Evolutionary conservation across 2,329 filamentous ascomycete genomes (phyloP).

Genomic region (Penicillium capsulatum): DNA sequence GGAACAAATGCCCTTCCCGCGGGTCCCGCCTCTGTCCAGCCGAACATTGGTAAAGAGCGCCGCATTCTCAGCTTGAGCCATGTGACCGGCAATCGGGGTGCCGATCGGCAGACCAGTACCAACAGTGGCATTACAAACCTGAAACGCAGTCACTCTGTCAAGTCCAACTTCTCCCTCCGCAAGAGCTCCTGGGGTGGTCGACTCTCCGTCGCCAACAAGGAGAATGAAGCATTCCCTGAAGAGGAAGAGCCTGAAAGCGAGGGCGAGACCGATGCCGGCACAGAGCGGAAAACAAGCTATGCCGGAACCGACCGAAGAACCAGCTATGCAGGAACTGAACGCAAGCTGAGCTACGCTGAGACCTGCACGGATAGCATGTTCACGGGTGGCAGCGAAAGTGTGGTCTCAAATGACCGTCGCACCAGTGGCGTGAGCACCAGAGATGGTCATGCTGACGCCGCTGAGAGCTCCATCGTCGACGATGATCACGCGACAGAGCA

Average conservation of each 20-base stretch:
- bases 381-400: conserved; percentile 37
- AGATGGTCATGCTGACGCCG: conserved; percentile 21
- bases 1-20: conserved; percentile 41
- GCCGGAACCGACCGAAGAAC: conserved; percentile 29
- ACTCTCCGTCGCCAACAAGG: conserved; percentile 50
- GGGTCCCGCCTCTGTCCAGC: conserved; percentile 43
- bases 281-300: conserved; percentile 44
- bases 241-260: conserved; percentile 53
- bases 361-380: conserved; percentile 41
- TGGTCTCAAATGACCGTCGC: conserved; percentile 37
- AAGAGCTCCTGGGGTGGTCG: conserved; percentile 67
- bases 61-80: conserved; percentile 88
- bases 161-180: conserved; percentile 56
- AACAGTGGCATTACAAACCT: conserved; percentile 53
- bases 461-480: conserved; percentile 20
- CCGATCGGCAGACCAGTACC: conserved; percentile 32
- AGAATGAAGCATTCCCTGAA: conserved; percentile 61
- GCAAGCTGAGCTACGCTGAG: conserved; percentile 28
- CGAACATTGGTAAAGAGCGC: conserved; percentile 55
- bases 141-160: conserved; percentile 74
- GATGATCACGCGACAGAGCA: conserved; percentile 18
- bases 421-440: conserved; percentile 41
- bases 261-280: conserved; percentile 50
- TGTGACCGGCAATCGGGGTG: conserved; percentile 67
- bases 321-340: conserved; percentile 31